A percentile compares a stretch with the other conserved stretches of the same genome.
phyloP scores from a whole-genome alignment of 345 rosid genomes.

The Euphorbia lathyris region DNA sequence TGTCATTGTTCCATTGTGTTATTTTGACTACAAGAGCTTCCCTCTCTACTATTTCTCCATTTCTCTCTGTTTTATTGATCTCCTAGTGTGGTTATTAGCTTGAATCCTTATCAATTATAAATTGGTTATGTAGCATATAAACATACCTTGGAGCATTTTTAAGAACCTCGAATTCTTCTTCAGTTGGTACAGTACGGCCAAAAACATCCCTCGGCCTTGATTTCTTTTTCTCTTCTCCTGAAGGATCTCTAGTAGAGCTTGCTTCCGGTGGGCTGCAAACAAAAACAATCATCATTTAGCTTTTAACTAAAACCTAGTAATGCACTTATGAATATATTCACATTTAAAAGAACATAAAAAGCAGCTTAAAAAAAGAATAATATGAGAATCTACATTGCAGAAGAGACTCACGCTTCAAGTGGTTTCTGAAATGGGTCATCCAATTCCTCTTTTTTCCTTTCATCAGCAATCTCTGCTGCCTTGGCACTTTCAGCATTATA shows the following conservation, averaged over 20 bases:
- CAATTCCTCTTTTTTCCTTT: constrained; percentile 37
- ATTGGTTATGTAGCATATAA: neutral
- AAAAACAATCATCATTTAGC: neutral
- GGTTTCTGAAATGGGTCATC: constrained; percentile 30
- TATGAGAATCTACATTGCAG: constrained; percentile 36
- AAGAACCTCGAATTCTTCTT: constrained; percentile 78
- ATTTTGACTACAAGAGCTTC: no score
- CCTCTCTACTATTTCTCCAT: no score
- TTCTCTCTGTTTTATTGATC: no score
- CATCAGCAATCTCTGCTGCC: constrained; percentile 82
- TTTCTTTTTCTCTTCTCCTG: constrained; percentile 62
- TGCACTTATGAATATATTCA: neutral
- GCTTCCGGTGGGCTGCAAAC: constrained; percentile 37
- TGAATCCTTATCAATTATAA: neutral
- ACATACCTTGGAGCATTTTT: constrained; percentile 85
- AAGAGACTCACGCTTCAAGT: constrained; percentile 24
- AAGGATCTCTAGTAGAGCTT: constrained; percentile 20
- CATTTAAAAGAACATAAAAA: neutral
- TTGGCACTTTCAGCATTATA: constrained; percentile 94
- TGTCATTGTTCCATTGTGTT: no score
- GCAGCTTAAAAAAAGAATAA: neutral
- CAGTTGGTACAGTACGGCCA: constrained; percentile 94
- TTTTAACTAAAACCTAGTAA: neutral
- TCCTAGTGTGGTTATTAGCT: no score
- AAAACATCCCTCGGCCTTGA: constrained; percentile 89